Evolutionary conservation across 192 early-diverging fungal species (phyloP).

Genomic region (Dimargaris verticillata): DNA sequence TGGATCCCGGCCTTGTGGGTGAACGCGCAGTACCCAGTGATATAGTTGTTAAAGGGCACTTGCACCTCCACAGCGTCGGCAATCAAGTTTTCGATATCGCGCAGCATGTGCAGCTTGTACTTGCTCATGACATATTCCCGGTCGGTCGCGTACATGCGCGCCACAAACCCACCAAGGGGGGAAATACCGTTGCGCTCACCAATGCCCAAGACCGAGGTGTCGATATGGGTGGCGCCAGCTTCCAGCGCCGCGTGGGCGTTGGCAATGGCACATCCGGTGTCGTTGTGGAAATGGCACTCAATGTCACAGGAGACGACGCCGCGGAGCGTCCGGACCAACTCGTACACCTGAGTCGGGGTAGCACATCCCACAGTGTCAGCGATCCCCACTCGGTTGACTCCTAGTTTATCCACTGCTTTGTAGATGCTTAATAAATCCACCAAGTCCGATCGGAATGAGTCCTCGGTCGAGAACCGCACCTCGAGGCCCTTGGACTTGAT

Average conservation of each 20-base stretch:
- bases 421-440: slow-evolving; percentile 95
- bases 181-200: slow-evolving; percentile 98
- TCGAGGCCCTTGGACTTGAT: slow-evolving; percentile 92
- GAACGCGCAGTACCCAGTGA: slow-evolving; percentile 97
- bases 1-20: slow-evolving; percentile 99
- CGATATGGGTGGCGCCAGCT: slow-evolving; percentile 95
- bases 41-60: slow-evolving; percentile 99
- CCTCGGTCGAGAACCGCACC: slow-evolving; percentile 95
- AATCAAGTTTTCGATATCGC: slow-evolving; percentile 91
- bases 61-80: slow-evolving; percentile 86
- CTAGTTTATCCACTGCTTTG: slow-evolving; percentile 91
- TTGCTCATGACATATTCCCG: slow-evolving; percentile 81
- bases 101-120: slow-evolving; percentile 84
- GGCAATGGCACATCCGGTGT: slow-evolving; percentile 97
- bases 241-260: slow-evolving; percentile 94
- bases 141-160: slow-evolving; percentile 90
- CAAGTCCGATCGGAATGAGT: slow-evolving; percentile 92
- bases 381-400: slow-evolving; percentile 96
- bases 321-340: slow-evolving; percentile 88
- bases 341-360: slow-evolving; percentile 93
- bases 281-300: slow-evolving; percentile 99
- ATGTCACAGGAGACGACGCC: slow-evolving; percentile 94
- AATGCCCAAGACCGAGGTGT: slow-evolving; percentile 94
- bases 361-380: slow-evolving; percentile 99
- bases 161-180: slow-evolving; percentile 82